Evolutionary conservation across 1,139 yeast species (phyloP).

Genomic region (Protomyces arabidopsidicola): DNA sequence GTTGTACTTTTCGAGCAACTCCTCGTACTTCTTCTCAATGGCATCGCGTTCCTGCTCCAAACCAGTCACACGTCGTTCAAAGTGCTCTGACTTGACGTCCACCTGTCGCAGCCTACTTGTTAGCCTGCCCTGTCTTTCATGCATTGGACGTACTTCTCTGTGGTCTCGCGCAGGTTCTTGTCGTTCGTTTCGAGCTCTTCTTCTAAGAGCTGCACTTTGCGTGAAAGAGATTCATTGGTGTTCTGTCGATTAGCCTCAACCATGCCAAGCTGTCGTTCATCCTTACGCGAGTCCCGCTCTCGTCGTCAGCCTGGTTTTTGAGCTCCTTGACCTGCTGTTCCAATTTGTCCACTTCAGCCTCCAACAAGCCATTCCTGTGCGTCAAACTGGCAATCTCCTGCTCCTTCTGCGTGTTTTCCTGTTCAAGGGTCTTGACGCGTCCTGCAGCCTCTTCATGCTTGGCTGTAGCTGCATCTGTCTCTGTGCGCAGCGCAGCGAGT

Average conservation of each 20-base stretch:
- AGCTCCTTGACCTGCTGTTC: slow-evolving; percentile 74
- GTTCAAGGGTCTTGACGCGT: slow-evolving; percentile 84
- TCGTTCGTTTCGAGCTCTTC: slow-evolving; percentile 92
- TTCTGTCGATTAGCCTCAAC: slow-evolving; percentile 45
- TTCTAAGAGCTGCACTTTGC: slow-evolving; percentile 88
- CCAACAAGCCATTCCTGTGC: slow-evolving; percentile 86
- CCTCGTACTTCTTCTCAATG: slow-evolving; percentile 88
- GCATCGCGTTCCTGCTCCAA: slow-evolving; percentile 90
- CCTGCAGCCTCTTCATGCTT: slow-evolving; percentile 82
- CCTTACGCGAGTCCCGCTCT: slow-evolving; percentile 55
- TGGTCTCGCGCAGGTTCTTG: slow-evolving; percentile 84
- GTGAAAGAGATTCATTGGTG: slow-evolving; percentile 74
- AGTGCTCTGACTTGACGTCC: slow-evolving; percentile 93
- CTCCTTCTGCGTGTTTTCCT: slow-evolving; percentile 85
- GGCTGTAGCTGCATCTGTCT: slow-evolving; percentile 96
- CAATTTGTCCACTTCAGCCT: slow-evolving; percentile 83
- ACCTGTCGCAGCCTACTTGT: slow-evolving; percentile 64
- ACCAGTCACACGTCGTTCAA: slow-evolving; percentile 89
- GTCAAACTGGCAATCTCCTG: slow-evolving; percentile 90
- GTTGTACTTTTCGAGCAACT: slow-evolving; percentile 71
- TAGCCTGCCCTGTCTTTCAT: neutral
- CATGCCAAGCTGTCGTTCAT: slow-evolving; percentile 41
- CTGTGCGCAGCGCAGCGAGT: slow-evolving; percentile 83
- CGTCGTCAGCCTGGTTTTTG: slow-evolving; percentile 88
- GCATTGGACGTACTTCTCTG: slow-evolving; percentile 52